Base-by-base conservation (phyloP, 495 filamentous ascomycete species). In the Talaromyces trachyspermus region DNA sequence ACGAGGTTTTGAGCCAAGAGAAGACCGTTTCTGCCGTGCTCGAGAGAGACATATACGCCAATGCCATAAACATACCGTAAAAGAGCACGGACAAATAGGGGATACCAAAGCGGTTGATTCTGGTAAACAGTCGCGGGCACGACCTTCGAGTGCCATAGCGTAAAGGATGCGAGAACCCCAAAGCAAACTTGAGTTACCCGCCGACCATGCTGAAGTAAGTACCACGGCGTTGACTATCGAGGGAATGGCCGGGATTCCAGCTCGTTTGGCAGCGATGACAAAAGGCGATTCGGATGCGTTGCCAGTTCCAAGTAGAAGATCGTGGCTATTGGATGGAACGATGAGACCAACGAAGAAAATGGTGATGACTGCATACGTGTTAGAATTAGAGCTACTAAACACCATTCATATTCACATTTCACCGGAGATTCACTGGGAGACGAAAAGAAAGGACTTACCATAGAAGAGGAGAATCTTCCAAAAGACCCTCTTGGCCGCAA, bases 401-500 rank as follows among this genome's bases (percentile, higher is more conserved):
- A n/a, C n/a, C n/a, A n/a, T n/a, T n/a, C n/a, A n/a, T n/a, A n/a
- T n/a, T n/a, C n/a, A n/a, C n/a, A n/a, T 37, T 37, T 5, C 27
- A 7, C 27, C 12, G 12, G 27, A 12, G 12, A 12, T 30, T 6
- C 12, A 7, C 12, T 30, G 12, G 27, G 14, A 32, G 14, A n/a
- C 10, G 29, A 32, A 32, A 32, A 1, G 2, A 32, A 10, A 32
- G 29, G 14, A 32, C 29, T 32, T 37, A 37, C 33, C 62, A 56
- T 83, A 81, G 57, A 83, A 83, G 24, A 81, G 65, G 43, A 79
- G 49, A 53, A 91, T 84, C 39, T 85, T 79, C 66, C 79, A 83
- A 60, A 91, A 86, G 41, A 84, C 80, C 53, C 84, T 77, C 48
- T 78, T 81, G n/a, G 79, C 79, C 14, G 86, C 86, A 53, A 71